Conservation (phyloP, 805 yeast species). For the Kazachstania kunashirensis region DNA sequence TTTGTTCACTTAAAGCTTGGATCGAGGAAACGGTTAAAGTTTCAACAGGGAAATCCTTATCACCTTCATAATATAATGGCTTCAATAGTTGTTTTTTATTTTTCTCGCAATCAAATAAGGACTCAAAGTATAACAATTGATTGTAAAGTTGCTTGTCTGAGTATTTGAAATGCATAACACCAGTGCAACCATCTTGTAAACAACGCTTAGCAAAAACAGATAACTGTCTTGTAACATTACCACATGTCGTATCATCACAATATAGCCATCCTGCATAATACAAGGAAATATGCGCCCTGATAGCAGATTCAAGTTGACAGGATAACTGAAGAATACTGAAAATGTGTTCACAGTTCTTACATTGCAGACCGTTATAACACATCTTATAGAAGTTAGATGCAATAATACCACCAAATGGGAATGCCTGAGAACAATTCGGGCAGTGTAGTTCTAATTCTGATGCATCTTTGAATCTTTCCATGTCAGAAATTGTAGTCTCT, state of each 20-base stretch:
- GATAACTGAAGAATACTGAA: conserved; percentile 49
- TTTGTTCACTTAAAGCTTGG: conserved; percentile 72
- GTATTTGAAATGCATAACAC: conserved; percentile 70
- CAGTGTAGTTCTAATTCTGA: conserved; percentile 50
- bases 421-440: conserved; percentile 44
- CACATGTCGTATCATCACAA: conserved; percentile 84
- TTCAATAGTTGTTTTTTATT: conserved; percentile 50
- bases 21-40: conserved; percentile 40
- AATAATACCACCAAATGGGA: conserved; percentile 67
- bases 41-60: conserved; percentile 28
- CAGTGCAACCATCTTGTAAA: conserved; percentile 51
- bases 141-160: conserved; percentile 75
- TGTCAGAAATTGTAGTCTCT: conserved; percentile 71
- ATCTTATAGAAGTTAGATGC: conserved; percentile 52
- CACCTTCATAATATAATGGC: conserved; percentile 39
- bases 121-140: conserved; percentile 69
- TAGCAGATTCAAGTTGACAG: conserved; percentile 63
- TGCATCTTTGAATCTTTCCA: conserved; percentile 68
- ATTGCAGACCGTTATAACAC: conserved; percentile 60
- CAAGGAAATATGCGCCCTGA: conserved; percentile 57
- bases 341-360: conserved; percentile 47
- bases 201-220: conserved; percentile 86
- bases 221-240: conserved; percentile 68
- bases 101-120: conserved; percentile 74
- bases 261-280: conserved; percentile 81